Evolutionary conservation across 2,329 filamentous ascomycete genomes (phyloP), one percentile per base, ranked within the genome.

Genomic region (Talaromyces sp.): DNA sequence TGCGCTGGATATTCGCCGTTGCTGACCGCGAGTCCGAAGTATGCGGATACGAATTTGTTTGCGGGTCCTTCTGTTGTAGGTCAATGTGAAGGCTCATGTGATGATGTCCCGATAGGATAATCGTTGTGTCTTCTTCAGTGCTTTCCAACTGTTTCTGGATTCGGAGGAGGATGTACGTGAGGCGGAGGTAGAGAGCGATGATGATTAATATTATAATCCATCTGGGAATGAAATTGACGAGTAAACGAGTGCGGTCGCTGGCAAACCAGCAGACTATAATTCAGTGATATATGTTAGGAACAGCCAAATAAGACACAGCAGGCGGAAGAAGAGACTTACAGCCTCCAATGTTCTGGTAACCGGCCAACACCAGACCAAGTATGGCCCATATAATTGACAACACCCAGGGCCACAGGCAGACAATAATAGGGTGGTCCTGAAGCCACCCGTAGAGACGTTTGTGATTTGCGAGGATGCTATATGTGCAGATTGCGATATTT

Each of bases 381-480:
- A 63, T 11, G 11, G 61, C 61, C 61, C 61, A 63, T 31, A 19
- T 56, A 56, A 56, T 19, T 2, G 61, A 63, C 22, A 63, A 31
- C 22, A 56, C 31, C 61, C 61, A 63, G 7, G 61, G 61, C 61
- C 61, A 63, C 25, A 56, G 17, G 22, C 34, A 40, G n/a, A 63
- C 27, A 34, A 63, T 15, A 45, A 63, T 1, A 56, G 61, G n/a
- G 17, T 63, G 49, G 25, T 63, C 61, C n/a, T 63, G 61, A 45
- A 63, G 15, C 61, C 61, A 63, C 15, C 5, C 49, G 13, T 54
- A 63, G 3, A 63, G 27, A 31, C 49, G 31, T 56, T 63, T 63
- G n/a, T 63, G 61, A n/a, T 63, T 56, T 19, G 61, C 61, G 17
- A 63, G 61, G 40, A 63, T 63, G 19, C 61, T 63, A 25, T 63